These are phyloP conservation scores for Fomitiporia mediterranea DNA, from an alignment of 1,284 basidiomycete species.

Conservation along the genomic window DNA sequence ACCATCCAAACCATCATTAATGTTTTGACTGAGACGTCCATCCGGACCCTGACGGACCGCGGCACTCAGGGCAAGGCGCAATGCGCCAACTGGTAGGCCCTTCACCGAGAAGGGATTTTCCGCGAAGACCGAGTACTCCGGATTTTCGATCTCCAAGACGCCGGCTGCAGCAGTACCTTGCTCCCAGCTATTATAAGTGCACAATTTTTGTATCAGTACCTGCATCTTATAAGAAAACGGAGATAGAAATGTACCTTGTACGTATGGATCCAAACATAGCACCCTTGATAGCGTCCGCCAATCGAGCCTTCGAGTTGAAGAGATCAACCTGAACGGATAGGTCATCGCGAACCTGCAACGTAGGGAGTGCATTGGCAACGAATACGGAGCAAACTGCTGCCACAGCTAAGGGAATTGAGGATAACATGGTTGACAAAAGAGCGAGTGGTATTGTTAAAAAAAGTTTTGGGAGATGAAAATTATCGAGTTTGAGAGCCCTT, in stretches of 20 bases:
- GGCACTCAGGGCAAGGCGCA: slow-evolving; percentile 29
- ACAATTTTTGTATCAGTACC: neutral
- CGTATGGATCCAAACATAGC: slow-evolving; percentile 28
- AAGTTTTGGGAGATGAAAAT: neutral
- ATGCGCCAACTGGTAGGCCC: slow-evolving; percentile 24
- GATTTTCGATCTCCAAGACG: slow-evolving; percentile 28
- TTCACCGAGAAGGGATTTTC: slow-evolving; percentile 22
- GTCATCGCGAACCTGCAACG: neutral
- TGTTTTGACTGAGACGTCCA: slow-evolving; percentile 29
- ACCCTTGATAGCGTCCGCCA: slow-evolving; percentile 18
- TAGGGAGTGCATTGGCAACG: neutral
- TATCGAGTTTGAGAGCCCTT: neutral
- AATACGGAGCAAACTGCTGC: too few relatives aligned
- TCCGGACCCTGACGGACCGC: slow-evolving; percentile 28
- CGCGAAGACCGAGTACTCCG: slow-evolving; percentile 29
- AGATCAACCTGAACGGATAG: neutral
- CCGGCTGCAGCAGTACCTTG: slow-evolving; percentile 30
- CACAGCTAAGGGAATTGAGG: too few relatives aligned
- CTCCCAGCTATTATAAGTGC: slow-evolving; percentile 27
- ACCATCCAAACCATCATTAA: slow-evolving; percentile 29
- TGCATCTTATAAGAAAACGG: neutral
- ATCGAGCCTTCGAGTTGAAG: slow-evolving; percentile 1
- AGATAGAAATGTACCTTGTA: slow-evolving; percentile 21
- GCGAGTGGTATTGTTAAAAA: neutral
- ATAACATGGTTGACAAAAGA: neutral